A percentile compares a stretch with the other conserved stretches of the same genome.
Evolutionary conservation across 2,329 filamentous ascomycete species (phyloP).

Genomic region (Aspergillus japonicus): DNA sequence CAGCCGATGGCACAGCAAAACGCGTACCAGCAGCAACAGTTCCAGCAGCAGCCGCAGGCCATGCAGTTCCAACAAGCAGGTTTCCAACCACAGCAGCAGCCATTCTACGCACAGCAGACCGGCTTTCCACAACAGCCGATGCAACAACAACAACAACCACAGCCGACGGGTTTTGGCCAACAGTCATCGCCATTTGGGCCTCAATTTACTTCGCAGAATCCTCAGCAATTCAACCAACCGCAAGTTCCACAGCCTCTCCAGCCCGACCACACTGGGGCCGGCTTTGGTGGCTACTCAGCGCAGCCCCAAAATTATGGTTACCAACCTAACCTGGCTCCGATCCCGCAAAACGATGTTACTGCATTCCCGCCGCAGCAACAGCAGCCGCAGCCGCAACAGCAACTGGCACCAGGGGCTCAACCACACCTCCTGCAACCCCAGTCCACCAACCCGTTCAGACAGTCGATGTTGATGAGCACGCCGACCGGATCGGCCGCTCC

Average conservation of each 20-base stretch:
- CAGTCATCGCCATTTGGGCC: conserved; percentile 21
- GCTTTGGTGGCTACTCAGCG: conserved; percentile 77
- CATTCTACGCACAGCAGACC: conserved; percentile 28
- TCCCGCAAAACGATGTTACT: conserved; percentile 51
- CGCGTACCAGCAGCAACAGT: too few species aligned
- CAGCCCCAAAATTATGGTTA: conserved; percentile 61
- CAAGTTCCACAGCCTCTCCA: conserved; percentile 53
- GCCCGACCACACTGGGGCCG: conserved; percentile 67
- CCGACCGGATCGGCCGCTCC: conserved; percentile 52
- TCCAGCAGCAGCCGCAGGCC: conserved; percentile 41
- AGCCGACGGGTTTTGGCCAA: conserved; percentile 35
- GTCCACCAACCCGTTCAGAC: conserved; percentile 88
- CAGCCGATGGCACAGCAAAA: conserved; percentile 59
- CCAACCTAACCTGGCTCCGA: conserved; percentile 44
- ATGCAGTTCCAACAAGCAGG: conserved; percentile 42
- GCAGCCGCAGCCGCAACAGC: too few species aligned
- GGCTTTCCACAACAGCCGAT: conserved; percentile 40
- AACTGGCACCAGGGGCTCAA: conserved; percentile 18
- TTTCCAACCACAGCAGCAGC: conserved; percentile 24
- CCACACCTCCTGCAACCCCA: conserved; percentile 43
- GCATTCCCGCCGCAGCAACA: conserved; percentile 50
- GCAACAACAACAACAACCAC: conserved; percentile 29
- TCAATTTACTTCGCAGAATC: conserved; percentile 28
- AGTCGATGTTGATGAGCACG: conserved; percentile 69
- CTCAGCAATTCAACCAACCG: conserved; percentile 39